Percentiles rank a stretch among this genome's conserved stretches.
Conservation (phyloP, 2,329 filamentous ascomycete genomes). For the Anthostomella pinea region DNA sequence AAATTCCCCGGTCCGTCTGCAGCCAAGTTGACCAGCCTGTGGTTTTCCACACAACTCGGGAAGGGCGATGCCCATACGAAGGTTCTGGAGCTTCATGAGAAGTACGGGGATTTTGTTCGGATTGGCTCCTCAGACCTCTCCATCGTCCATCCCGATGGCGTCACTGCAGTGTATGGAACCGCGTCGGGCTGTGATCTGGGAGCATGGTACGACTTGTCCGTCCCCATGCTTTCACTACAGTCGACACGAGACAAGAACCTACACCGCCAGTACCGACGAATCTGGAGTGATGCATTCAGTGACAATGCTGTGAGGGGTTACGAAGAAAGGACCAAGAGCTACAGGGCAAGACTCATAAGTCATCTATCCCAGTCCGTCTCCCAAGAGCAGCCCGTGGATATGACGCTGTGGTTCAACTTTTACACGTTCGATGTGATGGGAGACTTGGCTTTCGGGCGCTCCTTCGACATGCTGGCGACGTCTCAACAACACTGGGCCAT, state of each 20-base stretch:
- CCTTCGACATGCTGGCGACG: constrained; percentile 3
- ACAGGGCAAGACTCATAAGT: no score
- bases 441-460: neutral
- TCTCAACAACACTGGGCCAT: no score
- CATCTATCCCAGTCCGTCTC: no score
- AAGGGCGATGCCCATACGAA: neutral
- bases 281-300: constrained; percentile 1
- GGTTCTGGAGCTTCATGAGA: neutral
- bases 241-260: neutral
- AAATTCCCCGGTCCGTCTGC: neutral
- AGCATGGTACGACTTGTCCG: neutral
- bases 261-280: neutral
- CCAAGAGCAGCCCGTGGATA: neutral
- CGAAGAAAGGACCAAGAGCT: no score
- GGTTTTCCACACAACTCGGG: neutral
- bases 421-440: constrained; percentile 1
- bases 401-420: neutral
- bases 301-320: neutral
- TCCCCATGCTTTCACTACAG: neutral
- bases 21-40: neutral
- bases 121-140: neutral
- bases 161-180: neutral
- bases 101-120: constrained; percentile 1
- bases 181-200: neutral
- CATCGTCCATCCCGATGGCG: neutral